Evolutionary conservation across 225 moss, liverwort and hornwort genomes (phyloP).

Genomic region (Climacium dendroides): DNA sequence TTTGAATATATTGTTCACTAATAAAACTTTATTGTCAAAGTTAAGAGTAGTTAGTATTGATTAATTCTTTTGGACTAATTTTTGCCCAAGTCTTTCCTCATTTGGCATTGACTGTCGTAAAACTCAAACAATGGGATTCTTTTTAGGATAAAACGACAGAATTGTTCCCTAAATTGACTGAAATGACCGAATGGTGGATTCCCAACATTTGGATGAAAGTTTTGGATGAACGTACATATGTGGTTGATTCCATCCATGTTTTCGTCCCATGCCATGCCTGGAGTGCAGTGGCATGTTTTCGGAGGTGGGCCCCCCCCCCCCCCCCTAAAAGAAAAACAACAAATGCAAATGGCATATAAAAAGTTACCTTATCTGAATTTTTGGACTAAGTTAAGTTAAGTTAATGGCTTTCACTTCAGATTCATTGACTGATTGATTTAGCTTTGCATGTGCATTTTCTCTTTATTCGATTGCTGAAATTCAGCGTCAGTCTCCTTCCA

Average conservation of each 20-base stretch:
- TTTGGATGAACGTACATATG: not conserved
- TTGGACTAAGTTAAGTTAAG: too few relatives aligned
- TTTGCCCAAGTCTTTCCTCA: too few relatives aligned
- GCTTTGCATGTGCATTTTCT: not conserved
- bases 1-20: too few relatives aligned
- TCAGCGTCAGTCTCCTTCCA: not conserved
- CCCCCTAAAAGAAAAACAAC: not conserved
- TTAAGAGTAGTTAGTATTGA: not conserved
- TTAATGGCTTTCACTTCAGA: too few relatives aligned
- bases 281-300: too few relatives aligned
- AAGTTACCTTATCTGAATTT: too few relatives aligned
- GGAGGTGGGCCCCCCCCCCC: not conserved
- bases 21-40: not conserved
- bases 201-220: not conserved
- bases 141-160: accelerated
- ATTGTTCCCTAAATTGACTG: too few relatives aligned
- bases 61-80: not conserved
- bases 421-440: not conserved
- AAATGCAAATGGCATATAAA: not conserved
- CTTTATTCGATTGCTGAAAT: not conserved
- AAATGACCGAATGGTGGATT: too few relatives aligned
- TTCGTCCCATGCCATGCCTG: accelerated
- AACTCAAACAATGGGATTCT: not conserved
- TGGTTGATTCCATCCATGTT: too few relatives aligned
- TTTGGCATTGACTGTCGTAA: not conserved